Conservation (phyloP, 2,329 filamentous ascomycete genomes). For the Trichoderma brevicompactum region DNA sequence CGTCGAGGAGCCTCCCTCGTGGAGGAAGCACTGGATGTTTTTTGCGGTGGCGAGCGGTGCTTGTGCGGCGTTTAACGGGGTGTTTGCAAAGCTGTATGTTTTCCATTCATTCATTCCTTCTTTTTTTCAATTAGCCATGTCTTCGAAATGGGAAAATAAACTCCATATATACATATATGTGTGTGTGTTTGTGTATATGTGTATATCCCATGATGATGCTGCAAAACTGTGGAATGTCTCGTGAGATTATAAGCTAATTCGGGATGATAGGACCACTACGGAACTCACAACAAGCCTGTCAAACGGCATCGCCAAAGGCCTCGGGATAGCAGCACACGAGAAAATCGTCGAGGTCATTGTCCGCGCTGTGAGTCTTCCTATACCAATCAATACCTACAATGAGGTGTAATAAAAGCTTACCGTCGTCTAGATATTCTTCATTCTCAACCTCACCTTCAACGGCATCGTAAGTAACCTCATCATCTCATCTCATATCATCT, state of each 20-base stretch:
- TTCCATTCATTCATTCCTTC: background rate
- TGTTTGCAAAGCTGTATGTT: conserved; percentile 79
- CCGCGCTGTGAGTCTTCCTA: conserved; percentile 50
- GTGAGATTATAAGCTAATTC: background rate
- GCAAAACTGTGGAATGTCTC: background rate
- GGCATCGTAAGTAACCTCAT: conserved; percentile 57
- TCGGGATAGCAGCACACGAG: conserved; percentile 51
- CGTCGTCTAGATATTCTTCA: conserved; percentile 68
- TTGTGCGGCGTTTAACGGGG: conserved; percentile 80
- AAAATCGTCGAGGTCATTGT: conserved; percentile 53
- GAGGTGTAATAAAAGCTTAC: conserved; percentile 6
- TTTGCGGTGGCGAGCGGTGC: conserved; percentile 74
- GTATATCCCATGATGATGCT: background rate
- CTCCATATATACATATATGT: too few species aligned
- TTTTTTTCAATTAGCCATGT: too few species aligned
- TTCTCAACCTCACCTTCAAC: conserved; percentile 74
- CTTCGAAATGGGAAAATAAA: too few species aligned
- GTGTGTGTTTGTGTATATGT: too few species aligned
- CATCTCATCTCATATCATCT: background rate
- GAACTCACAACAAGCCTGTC: conserved; percentile 57
- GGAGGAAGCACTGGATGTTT: conserved; percentile 58
- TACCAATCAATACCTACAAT: background rate
- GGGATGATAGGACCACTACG: conserved; percentile 56
- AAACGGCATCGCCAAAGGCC: conserved; percentile 46
- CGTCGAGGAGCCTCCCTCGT: background rate